Evolutionary conservation across 2,329 filamentous ascomycete genomes (phyloP), one percentile per base, ranked within the genome.

Genomic region (Neophaeococcomyces aloes): DNA sequence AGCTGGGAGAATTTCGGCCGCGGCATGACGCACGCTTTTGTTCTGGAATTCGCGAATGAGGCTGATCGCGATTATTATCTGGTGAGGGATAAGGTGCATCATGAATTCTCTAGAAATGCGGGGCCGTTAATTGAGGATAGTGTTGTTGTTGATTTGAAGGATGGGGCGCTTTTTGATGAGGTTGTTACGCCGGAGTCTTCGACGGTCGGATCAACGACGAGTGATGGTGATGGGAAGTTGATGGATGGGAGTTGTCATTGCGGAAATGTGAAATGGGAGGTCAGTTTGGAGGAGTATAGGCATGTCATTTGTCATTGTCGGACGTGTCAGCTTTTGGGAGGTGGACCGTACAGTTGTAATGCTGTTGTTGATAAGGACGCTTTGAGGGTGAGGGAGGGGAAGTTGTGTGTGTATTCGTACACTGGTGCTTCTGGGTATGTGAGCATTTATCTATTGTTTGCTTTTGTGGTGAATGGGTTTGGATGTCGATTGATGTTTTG

Each of bases 51-150:
- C 46, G 69, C 72, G 10, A 78, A 58, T 19, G 65, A 66, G n/a
- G 71, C 74, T 48, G 81, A 86, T 55, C 66, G 79, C 37, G 70
- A 77, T 47, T 85, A 83, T 54, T 86, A 86, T 56, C 59, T 81
- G 3, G 60, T 73, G 41, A 64, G 76, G 30, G 82, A 86, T 51
- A 77, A 78, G 1, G 72, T 62, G 7, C 81, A 86, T 56, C 61
- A 68, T 23, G 71, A 59, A 0, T 84, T 83, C 49, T 36, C 30
- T 4, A 29, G 29, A 14, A 23, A 37, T 29, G 44, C 44, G 4
- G 38, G 31, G 7, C 44, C 44, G n/a, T 30, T 46, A 18, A 42
- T 46, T 19, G 38, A 46, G 38, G 44, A 46, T 31, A 35, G 29
- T 1, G 38, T 42, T 7, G 44, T 46, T 31, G 38, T 46, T 11